Evolutionary conservation across 805 yeast genomes (phyloP).

Genomic region (Candida khao-thaluensis): DNA sequence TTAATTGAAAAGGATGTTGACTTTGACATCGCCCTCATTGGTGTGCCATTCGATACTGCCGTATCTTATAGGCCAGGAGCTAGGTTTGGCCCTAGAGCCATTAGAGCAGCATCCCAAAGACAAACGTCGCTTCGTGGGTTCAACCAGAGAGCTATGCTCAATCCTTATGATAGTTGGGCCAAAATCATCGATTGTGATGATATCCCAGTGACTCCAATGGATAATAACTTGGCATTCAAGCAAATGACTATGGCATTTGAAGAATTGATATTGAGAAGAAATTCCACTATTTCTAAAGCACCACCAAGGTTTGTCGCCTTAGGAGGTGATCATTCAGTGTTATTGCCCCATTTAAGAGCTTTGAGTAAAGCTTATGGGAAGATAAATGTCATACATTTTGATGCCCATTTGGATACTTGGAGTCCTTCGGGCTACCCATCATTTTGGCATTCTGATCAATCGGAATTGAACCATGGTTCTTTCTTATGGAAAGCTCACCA

Average conservation of each 20-base stretch:
- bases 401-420: conserved; percentile 86
- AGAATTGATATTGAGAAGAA: conserved; percentile 49
- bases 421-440: conserved; percentile 68
- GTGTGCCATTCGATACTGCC: conserved; percentile 84
- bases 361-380: conserved; percentile 61
- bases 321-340: conserved; percentile 83
- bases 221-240: conserved; percentile 49
- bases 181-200: conserved; percentile 55
- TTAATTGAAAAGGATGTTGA: conserved; percentile 44
- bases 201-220: conserved; percentile 61
- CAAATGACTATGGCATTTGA: conserved; percentile 56
- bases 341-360: conserved; percentile 71
- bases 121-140: conserved; percentile 69
- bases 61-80: conserved; percentile 79
- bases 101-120: conserved; percentile 66
- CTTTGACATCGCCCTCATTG: conserved; percentile 72
- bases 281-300: conserved; percentile 21
- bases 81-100: conserved; percentile 76
- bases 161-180: conserved; percentile 53
- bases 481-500: conserved; percentile 80
- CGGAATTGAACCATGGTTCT: conserved; percentile 76
- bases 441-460: conserved; percentile 55
- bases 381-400: conserved; percentile 74
- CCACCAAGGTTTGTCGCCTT: conserved; percentile 68
- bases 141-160: conserved; percentile 60